These are phyloP conservation scores for Cryptococcus hybrid DNA, from an alignment of 1,284 basidiomycete genomes.

Conservation along the genomic window DNA sequence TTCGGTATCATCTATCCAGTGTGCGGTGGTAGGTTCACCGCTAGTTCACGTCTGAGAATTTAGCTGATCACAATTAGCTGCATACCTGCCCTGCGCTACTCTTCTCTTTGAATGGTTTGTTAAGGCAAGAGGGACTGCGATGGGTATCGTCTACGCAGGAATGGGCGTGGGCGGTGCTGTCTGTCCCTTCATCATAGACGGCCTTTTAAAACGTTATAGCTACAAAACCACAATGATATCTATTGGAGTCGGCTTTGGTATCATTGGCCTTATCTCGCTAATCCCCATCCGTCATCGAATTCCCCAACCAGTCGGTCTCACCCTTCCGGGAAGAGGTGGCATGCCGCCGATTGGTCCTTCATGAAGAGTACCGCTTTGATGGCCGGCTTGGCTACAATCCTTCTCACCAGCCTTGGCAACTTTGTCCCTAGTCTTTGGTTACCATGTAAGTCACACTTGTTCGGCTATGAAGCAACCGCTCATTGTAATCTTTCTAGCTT, in stretches of 20 bases:
- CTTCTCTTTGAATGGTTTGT: conserved; percentile 50
- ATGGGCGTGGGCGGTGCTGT: conserved; percentile 45
- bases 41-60: too few relatives aligned
- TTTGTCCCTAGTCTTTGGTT: conserved; percentile 48
- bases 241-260: conserved; percentile 34
- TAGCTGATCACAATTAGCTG: conserved; percentile 12
- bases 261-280: conserved; percentile 36
- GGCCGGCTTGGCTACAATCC: conserved; percentile 33
- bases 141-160: conserved; percentile 46
- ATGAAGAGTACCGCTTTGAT: conserved; percentile 27
- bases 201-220: conserved; percentile 39
- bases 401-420: conserved; percentile 43
- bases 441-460: conserved; percentile 30
- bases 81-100: conserved; percentile 47
- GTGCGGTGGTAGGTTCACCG: conserved; percentile 10
- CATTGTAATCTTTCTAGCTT: conserved; percentile 18
- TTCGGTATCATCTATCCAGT: conserved; percentile 47
- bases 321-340: conserved; percentile 1
- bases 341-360: conserved; percentile 28
- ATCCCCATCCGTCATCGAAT: conserved; percentile 43
- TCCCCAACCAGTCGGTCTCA: conserved; percentile 24
- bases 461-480: not conserved
- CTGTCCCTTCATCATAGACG: conserved; percentile 44
- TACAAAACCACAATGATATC: conserved; percentile 47
- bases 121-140: conserved; percentile 40